Base-by-base conservation (phyloP, 768 basidiomycete genomes). In the Boletus sp. region DNA sequence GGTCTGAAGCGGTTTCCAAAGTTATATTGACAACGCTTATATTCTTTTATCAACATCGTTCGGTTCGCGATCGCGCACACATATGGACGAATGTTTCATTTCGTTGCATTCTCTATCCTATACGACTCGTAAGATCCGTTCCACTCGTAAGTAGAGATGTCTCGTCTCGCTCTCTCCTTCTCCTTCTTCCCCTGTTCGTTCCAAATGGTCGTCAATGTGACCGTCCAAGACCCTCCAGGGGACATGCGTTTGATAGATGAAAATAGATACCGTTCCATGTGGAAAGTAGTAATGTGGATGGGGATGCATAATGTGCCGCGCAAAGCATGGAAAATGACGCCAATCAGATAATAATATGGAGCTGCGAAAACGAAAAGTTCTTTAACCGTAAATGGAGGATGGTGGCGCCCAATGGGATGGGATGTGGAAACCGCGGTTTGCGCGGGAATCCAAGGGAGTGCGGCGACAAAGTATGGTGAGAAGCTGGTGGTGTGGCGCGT, bases 31-130 rank as follows among this genome's bases (percentile, higher is more conserved):
- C 29, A 41, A 21, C 17, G 47, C 25, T 19, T 29, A 21, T 43
- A 25, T 21, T 40, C 21, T 2, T 2, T 30, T 29, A 21, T 32
- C 30, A 14, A 48, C 14, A 1, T 38, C 11, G 21, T 44, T 54
- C 46, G 51, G n/a, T 48, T 58, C 47, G 13, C 49, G 39, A 51
- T 43, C 60, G 34, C 34, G 10, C 43, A 46, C 5, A 34, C 34
- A 39, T 48, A 40, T 69, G 67, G 56, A 38, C 61, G 68, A 4
- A 53, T 40, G 46, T 54, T 81, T 77, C 75, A 71, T 83, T 63
- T 77, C 77, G 38, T 69, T 80, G 62, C 80, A 79, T 52, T 65
- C 4, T 81, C 45, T 64, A 64, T 56, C 53, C 47, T 45, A 61
- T 70, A 70, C 57, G 50, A 51, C 43, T 66, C 60, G 53, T 56